A percentile compares a stretch with the other conserved stretches of the same genome.
phyloP scores from a whole-genome alignment of 306 rosid species.

The Notholithocarpus densiflorus region DNA sequence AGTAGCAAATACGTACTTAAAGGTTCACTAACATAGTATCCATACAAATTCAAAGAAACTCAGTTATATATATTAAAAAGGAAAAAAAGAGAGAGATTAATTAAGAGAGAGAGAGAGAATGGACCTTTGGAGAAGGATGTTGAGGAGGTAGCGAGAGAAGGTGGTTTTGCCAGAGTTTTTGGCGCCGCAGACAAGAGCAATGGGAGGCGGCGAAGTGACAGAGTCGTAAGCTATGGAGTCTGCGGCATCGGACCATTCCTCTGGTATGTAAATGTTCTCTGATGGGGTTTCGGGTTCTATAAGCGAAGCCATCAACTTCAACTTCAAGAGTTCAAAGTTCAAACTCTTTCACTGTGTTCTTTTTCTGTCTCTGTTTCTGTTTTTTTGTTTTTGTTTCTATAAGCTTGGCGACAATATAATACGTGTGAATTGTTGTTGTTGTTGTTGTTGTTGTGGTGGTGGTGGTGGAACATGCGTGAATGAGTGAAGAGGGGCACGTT shows the following conservation, averaged over 20 bases:
- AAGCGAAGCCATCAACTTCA: slow-evolving; percentile 34
- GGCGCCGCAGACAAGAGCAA: slow-evolving; percentile 71
- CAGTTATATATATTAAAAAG: not conserved
- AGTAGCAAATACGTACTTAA: not conserved
- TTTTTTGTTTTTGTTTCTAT: no score
- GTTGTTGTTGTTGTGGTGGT: not conserved
- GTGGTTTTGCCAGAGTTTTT: slow-evolving; percentile 87
- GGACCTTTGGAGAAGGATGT: slow-evolving; percentile 54
- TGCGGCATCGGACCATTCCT: slow-evolving; percentile 71
- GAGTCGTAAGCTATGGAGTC: slow-evolving; percentile 44
- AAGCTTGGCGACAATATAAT: not conserved
- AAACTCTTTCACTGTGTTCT: not conserved
- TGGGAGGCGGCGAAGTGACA: slow-evolving; percentile 45
- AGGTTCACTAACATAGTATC: not conserved
- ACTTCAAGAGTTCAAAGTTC: no score
- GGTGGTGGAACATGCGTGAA: not conserved
- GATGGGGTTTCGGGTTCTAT: slow-evolving; percentile 37
- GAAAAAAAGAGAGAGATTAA: not conserved
- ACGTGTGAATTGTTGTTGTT: not conserved
- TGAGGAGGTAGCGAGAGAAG: slow-evolving; percentile 84
- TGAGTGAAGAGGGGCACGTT: not conserved
- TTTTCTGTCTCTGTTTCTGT: not conserved
- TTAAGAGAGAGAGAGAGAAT: not conserved
- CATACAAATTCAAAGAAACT: not conserved
- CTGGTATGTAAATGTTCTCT: slow-evolving; percentile 50